Conservation (phyloP, 2,329 filamentous ascomycete genomes). For the Neocucurbitaria cava region DNA sequence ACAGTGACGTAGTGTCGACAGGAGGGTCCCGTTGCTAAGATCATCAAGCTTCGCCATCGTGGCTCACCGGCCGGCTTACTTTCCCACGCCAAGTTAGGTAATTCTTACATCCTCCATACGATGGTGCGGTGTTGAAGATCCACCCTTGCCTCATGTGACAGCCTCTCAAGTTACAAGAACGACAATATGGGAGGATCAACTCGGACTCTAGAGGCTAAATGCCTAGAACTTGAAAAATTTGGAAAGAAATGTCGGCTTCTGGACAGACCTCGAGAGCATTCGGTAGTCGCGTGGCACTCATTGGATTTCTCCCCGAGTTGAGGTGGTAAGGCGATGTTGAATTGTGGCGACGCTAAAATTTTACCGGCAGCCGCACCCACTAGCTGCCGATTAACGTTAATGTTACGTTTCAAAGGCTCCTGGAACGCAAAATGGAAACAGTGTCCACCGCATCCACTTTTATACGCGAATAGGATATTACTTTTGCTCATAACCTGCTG, state of each 20-base stretch:
- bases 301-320: neutral
- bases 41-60: constrained; percentile 12
- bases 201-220: neutral
- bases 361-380: neutral
- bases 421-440: constrained; percentile 7
- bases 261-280: neutral
- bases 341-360: neutral
- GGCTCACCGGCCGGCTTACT: constrained; percentile 8
- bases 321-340: neutral
- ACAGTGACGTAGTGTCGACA: constrained; percentile 17
- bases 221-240: neutral
- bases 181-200: neutral
- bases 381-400: constrained; percentile 8
- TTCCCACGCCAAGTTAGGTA: neutral
- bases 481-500: neutral
- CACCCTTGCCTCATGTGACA: neutral
- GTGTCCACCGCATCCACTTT: constrained; percentile 5
- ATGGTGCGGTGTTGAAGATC: neutral
- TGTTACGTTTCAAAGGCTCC: constrained; percentile 15
- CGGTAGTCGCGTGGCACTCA: neutral
- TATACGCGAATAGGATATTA: neutral
- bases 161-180: neutral
- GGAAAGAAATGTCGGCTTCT: neutral
- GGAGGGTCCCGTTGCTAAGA: constrained; percentile 15
- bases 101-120: neutral